Base-by-base conservation (phyloP, 306 rosid genomes). In the Malus fusca region DNA sequence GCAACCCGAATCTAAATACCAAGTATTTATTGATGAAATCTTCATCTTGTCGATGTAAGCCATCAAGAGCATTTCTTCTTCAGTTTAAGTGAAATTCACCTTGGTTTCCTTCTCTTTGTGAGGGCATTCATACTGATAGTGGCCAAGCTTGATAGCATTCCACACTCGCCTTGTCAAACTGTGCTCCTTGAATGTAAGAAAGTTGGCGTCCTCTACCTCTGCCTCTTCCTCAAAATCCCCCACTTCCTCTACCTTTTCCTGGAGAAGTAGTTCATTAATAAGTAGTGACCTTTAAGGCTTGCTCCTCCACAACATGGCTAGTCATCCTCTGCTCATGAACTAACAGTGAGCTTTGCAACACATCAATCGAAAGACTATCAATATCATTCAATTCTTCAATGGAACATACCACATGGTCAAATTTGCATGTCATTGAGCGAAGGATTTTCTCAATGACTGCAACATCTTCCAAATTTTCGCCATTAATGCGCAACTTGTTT, bases 1-100 rank as follows among this genome's bases (percentile, higher is more conserved):
- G 8, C 43, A 77, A 1, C 76, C 65, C 2, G 25, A 43, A 26
- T 69, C 74, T 42, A 77, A 30, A 4, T 68, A 60, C 75, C 81
- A 69, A 28, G 26, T 1, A 12, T 69, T n/a, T 19, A 0, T 0
- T 59, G 3, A 6, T 35, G 31, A 48, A 48, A 3, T 4, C 23
- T 72, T 61, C 6, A 25, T 58, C 5, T 55, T 71, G 2, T 8
- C 7, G 1, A 22, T 48, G 21, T 52, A 66, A 0, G 22, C 68
- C 74, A 79, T 22, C 51, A 71, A 48, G 11, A 53, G 60, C n/a
- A 53, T 48, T 48, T 48, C 55, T 48, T 21, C 55, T 48, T 48
- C 6, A 48, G 19, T 48, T 21, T 48, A 0, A 48, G 6, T 5
- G 0, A 48, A 48, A 48, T 48, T 48, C 13, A 48, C 55, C 55